phyloP scores from a whole-genome alignment of 139 green algal genomes.

The Chlamydomonas urium region DNA sequence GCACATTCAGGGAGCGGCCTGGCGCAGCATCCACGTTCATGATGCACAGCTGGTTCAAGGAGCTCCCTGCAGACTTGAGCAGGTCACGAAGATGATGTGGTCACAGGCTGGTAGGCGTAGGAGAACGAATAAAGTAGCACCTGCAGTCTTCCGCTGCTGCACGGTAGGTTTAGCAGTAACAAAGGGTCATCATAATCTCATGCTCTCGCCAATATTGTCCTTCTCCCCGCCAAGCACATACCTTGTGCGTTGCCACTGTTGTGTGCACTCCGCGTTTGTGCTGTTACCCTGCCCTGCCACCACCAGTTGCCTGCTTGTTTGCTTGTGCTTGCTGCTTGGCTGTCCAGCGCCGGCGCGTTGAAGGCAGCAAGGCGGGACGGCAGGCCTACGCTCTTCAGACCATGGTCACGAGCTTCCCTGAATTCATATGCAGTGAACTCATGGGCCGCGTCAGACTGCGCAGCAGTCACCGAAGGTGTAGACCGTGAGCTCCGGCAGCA shows the following conservation, averaged over 20 bases:
- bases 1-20: neutral
- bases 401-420: constrained; percentile 74
- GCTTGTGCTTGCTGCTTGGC: neutral
- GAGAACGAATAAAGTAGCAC: neutral
- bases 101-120: neutral
- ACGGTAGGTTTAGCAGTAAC: neutral
- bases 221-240: neutral
- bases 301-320: neutral
- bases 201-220: neutral
- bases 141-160: neutral
- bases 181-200: neutral
- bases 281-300: neutral
- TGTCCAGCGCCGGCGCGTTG: neutral
- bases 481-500: neutral
- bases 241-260: neutral
- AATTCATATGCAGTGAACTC: neutral
- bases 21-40: neutral
- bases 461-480: neutral
- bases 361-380: constrained; percentile 77
- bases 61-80: neutral
- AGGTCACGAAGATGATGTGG: neutral
- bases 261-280: neutral
- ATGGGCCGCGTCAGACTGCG: neutral
- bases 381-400: constrained; percentile 66
- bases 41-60: neutral